Conservation (phyloP, 2,329 filamentous ascomycete species). For the Neurospora sp. region DNA sequence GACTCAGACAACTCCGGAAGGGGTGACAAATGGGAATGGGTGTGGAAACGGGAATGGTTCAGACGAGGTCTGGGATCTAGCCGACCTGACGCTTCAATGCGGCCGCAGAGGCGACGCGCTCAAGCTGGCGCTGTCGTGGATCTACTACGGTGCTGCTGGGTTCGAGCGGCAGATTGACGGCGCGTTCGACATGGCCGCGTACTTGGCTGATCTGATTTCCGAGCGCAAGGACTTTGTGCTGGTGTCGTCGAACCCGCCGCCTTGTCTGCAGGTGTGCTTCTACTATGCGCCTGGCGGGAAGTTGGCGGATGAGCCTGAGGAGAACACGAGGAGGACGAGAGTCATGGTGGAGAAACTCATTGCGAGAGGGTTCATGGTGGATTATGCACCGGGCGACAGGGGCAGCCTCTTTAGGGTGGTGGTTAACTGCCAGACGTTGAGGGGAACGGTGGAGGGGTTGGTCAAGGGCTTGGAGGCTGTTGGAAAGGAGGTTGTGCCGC, state of each 20-base stretch:
- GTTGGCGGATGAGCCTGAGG: conserved; percentile 30
- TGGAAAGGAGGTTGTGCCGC: conserved; percentile 21
- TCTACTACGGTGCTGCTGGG: conserved; percentile 73
- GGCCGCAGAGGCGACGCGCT: conserved; percentile 76
- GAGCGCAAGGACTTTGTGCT: conserved; percentile 48
- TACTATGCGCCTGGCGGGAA: conserved; percentile 60
- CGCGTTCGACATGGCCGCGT: conserved; percentile 61
- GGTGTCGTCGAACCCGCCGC: conserved; percentile 66
- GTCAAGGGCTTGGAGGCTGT: conserved; percentile 43
- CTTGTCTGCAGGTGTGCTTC: conserved; percentile 92
- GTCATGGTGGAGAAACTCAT: conserved; percentile 39
- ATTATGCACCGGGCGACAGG: conserved; percentile 47
- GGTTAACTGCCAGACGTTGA: conserved; percentile 46
- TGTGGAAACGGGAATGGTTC: background rate
- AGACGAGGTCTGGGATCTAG: conserved; percentile 71
- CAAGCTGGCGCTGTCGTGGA: conserved; percentile 82
- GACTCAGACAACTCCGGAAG: background rate
- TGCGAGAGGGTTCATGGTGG: conserved; percentile 47
- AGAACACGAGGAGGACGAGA: conserved; percentile 41
- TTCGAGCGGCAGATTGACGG: conserved; percentile 61
- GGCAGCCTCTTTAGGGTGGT: conserved; percentile 53
- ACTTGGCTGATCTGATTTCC: conserved; percentile 54
- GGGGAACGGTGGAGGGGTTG: conserved; percentile 41
- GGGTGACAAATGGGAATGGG: background rate
- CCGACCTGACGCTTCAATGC: conserved; percentile 88